These are phyloP conservation scores for Cladosporium sp. DNA, from an alignment of 2,329 filamentous ascomycete species.

Conservation along the genomic window DNA sequence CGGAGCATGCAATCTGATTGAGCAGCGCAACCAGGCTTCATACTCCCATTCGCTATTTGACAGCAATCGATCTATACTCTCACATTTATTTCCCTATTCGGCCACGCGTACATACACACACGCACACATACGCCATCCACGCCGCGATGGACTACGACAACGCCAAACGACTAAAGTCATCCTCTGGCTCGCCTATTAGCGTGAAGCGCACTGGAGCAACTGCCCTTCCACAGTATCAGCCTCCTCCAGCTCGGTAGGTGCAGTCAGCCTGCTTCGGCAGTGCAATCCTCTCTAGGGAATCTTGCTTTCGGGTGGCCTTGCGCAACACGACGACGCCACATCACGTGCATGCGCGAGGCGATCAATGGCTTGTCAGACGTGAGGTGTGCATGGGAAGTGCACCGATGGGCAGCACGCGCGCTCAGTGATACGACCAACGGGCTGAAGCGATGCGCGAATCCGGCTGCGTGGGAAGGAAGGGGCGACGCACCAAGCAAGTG, in stretches of 20 bases:
- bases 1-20: not conserved
- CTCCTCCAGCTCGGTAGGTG: constrained; percentile 26
- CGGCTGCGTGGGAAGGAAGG: constrained; percentile 20
- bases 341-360: constrained; percentile 11
- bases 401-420: not conserved
- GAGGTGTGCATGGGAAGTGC: not conserved
- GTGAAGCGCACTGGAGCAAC: constrained; percentile 22
- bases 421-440: not conserved
- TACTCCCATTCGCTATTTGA: constrained; percentile 13
- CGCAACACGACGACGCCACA: not conserved
- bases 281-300: no score
- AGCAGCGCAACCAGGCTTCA: not conserved
- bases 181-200: constrained; percentile 33
- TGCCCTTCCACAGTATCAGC: constrained; percentile 34
- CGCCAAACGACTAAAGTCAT: constrained; percentile 34
- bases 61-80: not conserved
- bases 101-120: not conserved
- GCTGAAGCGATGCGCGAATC: constrained; percentile 17
- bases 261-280: constrained; percentile 7
- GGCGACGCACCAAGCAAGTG: constrained; percentile 3
- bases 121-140: not conserved
- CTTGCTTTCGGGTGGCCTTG: not conserved
- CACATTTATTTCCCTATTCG: constrained; percentile 9
- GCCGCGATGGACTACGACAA: constrained; percentile 13
- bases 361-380: not conserved